These are phyloP conservation scores for Lachnellula arida DNA, from an alignment of 2,329 filamentous ascomycete species.

Conservation along the genomic window DNA sequence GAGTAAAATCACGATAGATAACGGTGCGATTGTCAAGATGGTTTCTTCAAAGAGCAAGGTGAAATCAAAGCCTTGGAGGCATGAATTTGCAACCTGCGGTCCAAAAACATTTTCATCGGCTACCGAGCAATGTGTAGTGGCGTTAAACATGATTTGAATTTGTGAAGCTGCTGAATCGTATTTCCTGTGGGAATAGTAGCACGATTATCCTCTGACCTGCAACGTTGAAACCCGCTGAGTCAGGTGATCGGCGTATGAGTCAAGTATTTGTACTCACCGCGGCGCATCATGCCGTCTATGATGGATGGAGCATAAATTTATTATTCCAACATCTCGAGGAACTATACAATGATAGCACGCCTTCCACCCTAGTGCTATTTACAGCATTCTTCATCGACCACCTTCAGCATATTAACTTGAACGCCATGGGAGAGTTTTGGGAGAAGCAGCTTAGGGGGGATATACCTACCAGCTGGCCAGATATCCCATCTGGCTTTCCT, in stretches of 20 bases:
- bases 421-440: constrained; percentile 42
- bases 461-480: not conserved
- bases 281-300: constrained; percentile 52
- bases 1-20: not conserved
- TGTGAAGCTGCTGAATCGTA: too few relatives aligned
- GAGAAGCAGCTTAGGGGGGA: constrained; percentile 39
- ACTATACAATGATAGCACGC: constrained; percentile 14
- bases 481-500: constrained; percentile 12
- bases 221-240: too few relatives aligned
- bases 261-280: constrained; percentile 36
- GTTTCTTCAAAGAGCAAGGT: constrained; percentile 8
- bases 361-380: constrained; percentile 32
- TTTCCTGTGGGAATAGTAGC: too few relatives aligned
- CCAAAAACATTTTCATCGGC: not conserved
- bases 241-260: too few relatives aligned
- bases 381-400: constrained; percentile 42
- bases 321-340: constrained; percentile 24
- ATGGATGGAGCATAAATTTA: constrained; percentile 43
- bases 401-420: constrained; percentile 37
- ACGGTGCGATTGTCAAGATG: not conserved
- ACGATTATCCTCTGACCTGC: too few relatives aligned
- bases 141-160: not conserved
- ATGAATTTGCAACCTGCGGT: not conserved
- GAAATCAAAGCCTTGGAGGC: constrained; percentile 10
- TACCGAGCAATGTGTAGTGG: not conserved